phyloP scores from a whole-genome alignment of 2,329 filamentous ascomycete genomes.

The Hyphodiscus sp. region DNA sequence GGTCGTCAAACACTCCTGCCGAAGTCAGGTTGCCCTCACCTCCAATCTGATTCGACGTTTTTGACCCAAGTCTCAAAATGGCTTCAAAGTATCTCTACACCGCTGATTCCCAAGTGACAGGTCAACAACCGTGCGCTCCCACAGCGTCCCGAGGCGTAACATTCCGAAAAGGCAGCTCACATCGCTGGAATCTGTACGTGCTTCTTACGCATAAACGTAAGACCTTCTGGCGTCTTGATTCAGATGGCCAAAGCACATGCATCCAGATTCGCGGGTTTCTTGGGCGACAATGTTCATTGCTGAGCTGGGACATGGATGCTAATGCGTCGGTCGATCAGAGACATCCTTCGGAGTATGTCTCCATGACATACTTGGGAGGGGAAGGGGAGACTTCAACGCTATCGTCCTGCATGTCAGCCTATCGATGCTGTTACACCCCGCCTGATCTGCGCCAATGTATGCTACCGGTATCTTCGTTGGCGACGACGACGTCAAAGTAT shows the following conservation, averaged over 20 bases:
- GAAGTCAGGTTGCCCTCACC: background rate
- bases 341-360: background rate
- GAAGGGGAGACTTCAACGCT: background rate
- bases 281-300: background rate
- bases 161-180: background rate
- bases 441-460: background rate
- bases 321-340: background rate
- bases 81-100: background rate
- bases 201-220: background rate
- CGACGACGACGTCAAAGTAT: background rate
- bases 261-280: background rate
- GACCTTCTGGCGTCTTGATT: background rate
- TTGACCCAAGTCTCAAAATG: background rate
- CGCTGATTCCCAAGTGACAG: background rate
- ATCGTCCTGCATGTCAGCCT: background rate
- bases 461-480: background rate
- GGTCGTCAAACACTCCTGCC: background rate
- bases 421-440: background rate
- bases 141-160: background rate
- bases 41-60: background rate
- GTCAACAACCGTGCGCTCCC: background rate
- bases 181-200: background rate
- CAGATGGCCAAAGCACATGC: too few species aligned
- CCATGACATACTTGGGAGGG: background rate
- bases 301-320: too few species aligned